Base-by-base conservation (phyloP, 139 green algal species). In the Axilococcus clingmanii region DNA sequence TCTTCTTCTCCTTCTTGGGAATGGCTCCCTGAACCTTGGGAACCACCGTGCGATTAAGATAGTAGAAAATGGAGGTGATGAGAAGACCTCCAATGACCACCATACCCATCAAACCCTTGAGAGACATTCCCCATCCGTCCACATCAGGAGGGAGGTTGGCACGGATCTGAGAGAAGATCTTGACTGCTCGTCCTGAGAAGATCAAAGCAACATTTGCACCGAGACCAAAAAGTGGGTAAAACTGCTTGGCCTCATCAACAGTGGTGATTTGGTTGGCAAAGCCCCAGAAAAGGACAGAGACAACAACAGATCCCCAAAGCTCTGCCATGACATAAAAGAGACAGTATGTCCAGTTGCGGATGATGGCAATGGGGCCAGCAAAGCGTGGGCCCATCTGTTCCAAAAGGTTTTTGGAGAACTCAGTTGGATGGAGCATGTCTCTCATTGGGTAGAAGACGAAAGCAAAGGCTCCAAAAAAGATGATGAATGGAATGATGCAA, bases 261-360 rank as follows among this genome's bases (percentile, higher is more conserved):
- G 77, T 94, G 36, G 79, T 94, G 72, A 98, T 98, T 77, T 95
- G 89, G 75, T 97, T 97, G 57, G 89, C 85, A 74, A 97, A 91
- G 29, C 87, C 91, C 91, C 91, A 98, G 83, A 98, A 98, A 36
- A 98, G 89, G 48, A 98, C 85, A 2, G 91, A 98, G 46, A 98
- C 89, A 25, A 98, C 89, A 24, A 98, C 91, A 35, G 88, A 96
- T 40, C 91, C 91, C 91, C 91, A 98, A 44, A 98, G 78, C 87
- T 97, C 91, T 20, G 91, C 87, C 89, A 97, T 95, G 34, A 97
- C 91, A 66, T 98, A 98, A 71, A 98, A 98, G n/a, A 98, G 75
- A 75, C 87, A 96, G 78, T 90, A 97, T 34, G 84, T 93, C 91
- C 91, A 98, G 77, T 98, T 98, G 63, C 91, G 83, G 40, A 98